Evolutionary conservation across 2,329 filamentous ascomycete genomes (phyloP).

Genomic region (Colletotrichum truncatum): DNA sequence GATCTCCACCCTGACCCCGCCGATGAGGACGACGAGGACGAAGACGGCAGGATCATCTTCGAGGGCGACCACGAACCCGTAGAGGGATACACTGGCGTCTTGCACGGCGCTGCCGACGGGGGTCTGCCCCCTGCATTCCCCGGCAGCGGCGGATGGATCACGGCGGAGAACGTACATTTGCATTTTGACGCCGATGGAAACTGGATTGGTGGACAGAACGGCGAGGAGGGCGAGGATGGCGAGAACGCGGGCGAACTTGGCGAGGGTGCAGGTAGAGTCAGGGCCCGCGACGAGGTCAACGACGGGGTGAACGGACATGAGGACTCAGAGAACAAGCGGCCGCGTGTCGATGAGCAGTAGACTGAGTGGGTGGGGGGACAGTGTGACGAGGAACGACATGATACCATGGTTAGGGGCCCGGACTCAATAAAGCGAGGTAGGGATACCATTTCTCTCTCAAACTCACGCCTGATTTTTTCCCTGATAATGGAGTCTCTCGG

Average conservation of each 20-base stretch:
- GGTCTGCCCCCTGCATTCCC: constrained; percentile 74
- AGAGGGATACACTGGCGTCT: constrained; percentile 65
- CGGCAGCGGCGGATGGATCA: constrained; percentile 85
- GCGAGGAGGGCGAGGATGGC: constrained; percentile 46
- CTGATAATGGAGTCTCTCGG: not conserved
- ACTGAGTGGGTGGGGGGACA: not conserved
- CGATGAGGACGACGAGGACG: constrained; percentile 66
- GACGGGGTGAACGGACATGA: constrained; percentile 53
- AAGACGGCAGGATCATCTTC: constrained; percentile 67
- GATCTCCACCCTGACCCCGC: constrained; percentile 78
- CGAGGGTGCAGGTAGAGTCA: constrained; percentile 70
- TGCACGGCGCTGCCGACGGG: constrained; percentile 56
- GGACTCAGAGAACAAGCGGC: constrained; percentile 56
- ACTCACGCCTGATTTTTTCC: not conserved
- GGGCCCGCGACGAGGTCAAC: constrained; percentile 63
- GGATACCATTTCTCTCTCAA: not conserved
- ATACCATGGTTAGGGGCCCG: constrained; percentile 15
- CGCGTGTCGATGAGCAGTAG: constrained; percentile 48
- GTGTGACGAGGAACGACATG: constrained; percentile 13
- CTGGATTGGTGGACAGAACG: constrained; percentile 64
- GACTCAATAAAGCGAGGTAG: constrained; percentile 6
- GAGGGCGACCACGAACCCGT: constrained; percentile 64
- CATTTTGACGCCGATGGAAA: constrained; percentile 86
- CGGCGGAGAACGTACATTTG: constrained; percentile 87
- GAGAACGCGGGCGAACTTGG: constrained; percentile 62